phyloP scores from a whole-genome alignment of 2,329 filamentous ascomycete species.

The Ceratocystis destructans region DNA sequence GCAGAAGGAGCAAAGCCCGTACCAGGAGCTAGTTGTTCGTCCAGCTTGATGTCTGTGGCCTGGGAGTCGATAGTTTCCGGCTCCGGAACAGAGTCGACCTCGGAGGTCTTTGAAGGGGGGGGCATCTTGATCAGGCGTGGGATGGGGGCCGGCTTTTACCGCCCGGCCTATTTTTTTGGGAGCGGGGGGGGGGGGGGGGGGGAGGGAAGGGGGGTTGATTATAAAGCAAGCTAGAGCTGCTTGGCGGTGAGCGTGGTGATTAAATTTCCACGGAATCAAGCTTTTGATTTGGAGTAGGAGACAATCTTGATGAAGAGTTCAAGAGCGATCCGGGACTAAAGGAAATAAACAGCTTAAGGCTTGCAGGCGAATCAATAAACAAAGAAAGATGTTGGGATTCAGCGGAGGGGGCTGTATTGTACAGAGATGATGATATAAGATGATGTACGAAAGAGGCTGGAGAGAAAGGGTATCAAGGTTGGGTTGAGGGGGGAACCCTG shows the following conservation, averaged over 20 bases:
- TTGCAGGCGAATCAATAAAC: background rate
- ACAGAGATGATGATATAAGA: constrained; percentile 6
- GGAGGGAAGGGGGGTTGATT: no score
- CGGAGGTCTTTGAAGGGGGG: background rate
- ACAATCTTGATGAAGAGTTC: background rate
- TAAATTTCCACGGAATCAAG: background rate
- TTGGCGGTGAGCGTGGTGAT: background rate
- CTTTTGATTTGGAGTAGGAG: background rate
- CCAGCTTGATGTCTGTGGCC: background rate
- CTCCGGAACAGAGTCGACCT: background rate
- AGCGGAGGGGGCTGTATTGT: constrained; percentile 1
- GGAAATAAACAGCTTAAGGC: background rate
- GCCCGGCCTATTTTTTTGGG: background rate
- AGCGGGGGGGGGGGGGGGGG: no score
- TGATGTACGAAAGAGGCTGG: background rate
- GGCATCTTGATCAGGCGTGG: background rate
- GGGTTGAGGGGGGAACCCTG: background rate
- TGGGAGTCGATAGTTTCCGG: background rate
- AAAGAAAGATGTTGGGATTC: background rate
- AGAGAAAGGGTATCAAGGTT: constrained; percentile 10
- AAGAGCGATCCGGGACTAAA: background rate
- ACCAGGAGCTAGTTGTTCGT: background rate
- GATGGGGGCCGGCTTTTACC: background rate
- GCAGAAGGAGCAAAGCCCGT: background rate
- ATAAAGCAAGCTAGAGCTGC: background rate